phyloP scores from a whole-genome alignment of 208 protist genomes.

The Leishmania lainsoni region DNA sequence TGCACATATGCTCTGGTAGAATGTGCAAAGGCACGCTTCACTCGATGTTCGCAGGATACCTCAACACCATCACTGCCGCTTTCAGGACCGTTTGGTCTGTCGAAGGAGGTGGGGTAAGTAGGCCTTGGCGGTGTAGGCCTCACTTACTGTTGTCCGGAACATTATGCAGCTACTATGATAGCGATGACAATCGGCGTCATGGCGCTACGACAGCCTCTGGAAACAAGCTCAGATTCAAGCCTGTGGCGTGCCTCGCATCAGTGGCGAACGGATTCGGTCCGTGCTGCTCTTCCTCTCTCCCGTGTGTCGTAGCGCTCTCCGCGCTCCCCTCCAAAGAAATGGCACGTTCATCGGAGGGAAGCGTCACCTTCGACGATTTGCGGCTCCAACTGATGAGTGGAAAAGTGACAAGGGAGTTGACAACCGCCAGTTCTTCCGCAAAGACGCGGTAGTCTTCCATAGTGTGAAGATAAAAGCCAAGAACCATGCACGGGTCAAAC shows the following conservation, averaged over 20 bases:
- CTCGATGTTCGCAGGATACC: background rate
- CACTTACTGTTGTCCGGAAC: background rate
- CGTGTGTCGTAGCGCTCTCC: background rate
- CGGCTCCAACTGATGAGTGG: conserved; percentile 39
- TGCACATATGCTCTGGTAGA: conserved; percentile 73
- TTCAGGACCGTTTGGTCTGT: background rate
- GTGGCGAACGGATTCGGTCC: background rate
- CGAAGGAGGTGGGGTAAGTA: background rate
- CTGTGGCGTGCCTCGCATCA: background rate
- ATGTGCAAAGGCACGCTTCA: background rate
- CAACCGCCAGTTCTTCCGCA: conserved; percentile 33
- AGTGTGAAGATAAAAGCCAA: conserved; percentile 66
- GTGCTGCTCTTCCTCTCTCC: background rate
- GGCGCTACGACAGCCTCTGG: background rate
- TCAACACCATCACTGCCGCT: background rate
- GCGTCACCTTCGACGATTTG: background rate
- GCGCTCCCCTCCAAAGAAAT: background rate
- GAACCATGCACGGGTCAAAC: conserved; percentile 57
- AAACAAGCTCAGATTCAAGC: background rate
- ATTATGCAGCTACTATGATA: background rate
- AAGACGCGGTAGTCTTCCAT: conserved; percentile 43
- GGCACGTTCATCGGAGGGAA: background rate
- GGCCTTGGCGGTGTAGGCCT: background rate
- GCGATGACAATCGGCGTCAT: background rate
- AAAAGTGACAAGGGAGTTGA: conserved; percentile 46